Conservation (phyloP, 2,329 filamentous ascomycete genomes). For the Colletotrichum viniferum region DNA sequence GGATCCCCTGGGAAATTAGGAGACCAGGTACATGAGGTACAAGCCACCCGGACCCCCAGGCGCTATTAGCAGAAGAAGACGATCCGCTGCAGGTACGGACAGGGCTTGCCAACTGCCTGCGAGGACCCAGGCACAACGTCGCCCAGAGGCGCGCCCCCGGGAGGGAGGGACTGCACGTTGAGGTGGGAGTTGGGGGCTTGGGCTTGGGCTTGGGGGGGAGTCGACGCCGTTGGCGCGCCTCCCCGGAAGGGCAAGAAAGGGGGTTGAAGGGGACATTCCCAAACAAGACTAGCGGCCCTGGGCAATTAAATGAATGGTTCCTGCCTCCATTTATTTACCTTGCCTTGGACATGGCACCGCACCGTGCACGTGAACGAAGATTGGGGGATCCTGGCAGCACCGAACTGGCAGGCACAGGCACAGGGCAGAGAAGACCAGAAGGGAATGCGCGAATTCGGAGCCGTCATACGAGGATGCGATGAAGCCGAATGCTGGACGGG, state of each 20-base stretch:
- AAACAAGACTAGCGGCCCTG: not conserved
- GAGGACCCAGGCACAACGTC: not conserved
- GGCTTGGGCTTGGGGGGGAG: not conserved
- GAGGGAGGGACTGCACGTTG: not conserved
- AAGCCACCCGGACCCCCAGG: conserved; percentile 12
- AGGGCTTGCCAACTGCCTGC: not conserved
- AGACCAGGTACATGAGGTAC: conserved; percentile 2
- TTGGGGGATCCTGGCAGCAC: not conserved
- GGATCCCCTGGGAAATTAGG: conserved; percentile 20
- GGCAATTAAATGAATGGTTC: conserved; percentile 1
- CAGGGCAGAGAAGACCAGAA: not conserved
- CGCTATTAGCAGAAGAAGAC: conserved; percentile 11
- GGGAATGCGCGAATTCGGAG: not conserved
- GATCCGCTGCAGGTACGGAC: conserved; percentile 17
- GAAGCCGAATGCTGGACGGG: not conserved
- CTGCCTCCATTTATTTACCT: conserved; percentile 2
- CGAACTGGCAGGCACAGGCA: not conserved
- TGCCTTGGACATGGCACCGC: not conserved
- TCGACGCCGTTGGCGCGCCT: conserved; percentile 3
- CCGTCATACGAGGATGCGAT: not conserved
- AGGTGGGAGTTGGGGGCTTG: not conserved
- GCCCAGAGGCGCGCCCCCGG: not conserved
- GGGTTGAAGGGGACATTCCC: not conserved
- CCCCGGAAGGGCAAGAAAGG: conserved; percentile 11
- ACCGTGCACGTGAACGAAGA: not conserved